phyloP scores from a whole-genome alignment of 1,139 yeast genomes.

The Zygosaccharomyces sapae region DNA sequence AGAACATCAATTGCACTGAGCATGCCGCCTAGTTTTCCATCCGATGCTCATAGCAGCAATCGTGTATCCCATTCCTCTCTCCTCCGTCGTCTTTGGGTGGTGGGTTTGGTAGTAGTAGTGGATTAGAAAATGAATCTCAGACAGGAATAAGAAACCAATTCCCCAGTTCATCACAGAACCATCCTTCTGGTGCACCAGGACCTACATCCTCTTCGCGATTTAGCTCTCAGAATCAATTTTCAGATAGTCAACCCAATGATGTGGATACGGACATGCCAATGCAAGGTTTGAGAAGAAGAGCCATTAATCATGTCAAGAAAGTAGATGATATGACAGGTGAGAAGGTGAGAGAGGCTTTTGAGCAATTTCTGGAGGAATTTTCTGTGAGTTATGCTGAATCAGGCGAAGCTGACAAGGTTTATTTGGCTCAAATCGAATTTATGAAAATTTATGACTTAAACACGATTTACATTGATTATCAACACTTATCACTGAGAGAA shows the following conservation, averaged over 20 bases:
- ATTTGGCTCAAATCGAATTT: conserved; percentile 75
- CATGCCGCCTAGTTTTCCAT: conserved; percentile 25
- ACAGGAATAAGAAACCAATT: conserved; percentile 25
- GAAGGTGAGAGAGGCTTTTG: conserved; percentile 87
- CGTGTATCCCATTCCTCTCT: conserved; percentile 31
- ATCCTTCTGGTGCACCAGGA: conserved; percentile 15
- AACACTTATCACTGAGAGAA: conserved; percentile 69
- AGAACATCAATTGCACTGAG: neutral
- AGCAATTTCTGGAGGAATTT: conserved; percentile 71
- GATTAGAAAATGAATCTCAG: conserved; percentile 27
- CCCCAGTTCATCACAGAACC: conserved; percentile 37
- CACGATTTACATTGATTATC: conserved; percentile 81
- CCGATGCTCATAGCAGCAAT: conserved; percentile 19
- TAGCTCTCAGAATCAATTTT: conserved; percentile 24
- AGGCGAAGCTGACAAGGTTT: conserved; percentile 49
- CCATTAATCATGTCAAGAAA: conserved; percentile 69
- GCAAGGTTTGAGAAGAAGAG: conserved; percentile 31
- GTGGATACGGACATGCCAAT: conserved; percentile 26
- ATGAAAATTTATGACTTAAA: conserved; percentile 73
- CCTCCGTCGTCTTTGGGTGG: conserved; percentile 38
- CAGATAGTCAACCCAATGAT: conserved; percentile 22
- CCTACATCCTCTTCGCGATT: conserved; percentile 21
- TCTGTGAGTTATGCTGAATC: conserved; percentile 22
- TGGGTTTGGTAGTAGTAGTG: conserved; percentile 31
- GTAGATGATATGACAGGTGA: conserved; percentile 92